These are phyloP conservation scores for Nothomitra cinnamomea DNA, from an alignment of 2,329 filamentous ascomycete species.

Conservation along the genomic window DNA sequence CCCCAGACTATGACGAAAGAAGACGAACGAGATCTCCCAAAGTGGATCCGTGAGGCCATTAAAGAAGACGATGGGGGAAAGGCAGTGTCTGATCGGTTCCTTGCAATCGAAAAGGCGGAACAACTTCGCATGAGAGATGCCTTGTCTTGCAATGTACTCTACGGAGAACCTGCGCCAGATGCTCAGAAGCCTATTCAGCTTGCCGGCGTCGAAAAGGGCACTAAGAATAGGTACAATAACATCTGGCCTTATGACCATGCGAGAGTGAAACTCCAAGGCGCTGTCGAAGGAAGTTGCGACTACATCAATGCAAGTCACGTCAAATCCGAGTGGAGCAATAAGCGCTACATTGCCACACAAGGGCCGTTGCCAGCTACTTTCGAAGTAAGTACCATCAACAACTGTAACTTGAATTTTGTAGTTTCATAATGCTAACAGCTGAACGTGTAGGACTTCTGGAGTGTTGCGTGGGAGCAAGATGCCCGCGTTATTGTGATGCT, in stretches of 20 bases:
- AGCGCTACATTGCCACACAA: conserved; percentile 89
- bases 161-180: conserved; percentile 28
- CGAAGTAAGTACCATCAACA: conserved; percentile 40
- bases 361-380: conserved; percentile 87
- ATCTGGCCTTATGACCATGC: conserved; percentile 94
- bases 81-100: conserved; percentile 63
- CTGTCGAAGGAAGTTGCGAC: conserved; percentile 55
- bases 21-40: conserved; percentile 41
- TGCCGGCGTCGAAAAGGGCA: conserved; percentile 84
- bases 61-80: conserved; percentile 57
- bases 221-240: conserved; percentile 94
- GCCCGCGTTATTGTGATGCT: conserved; percentile 91
- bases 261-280: conserved; percentile 60
- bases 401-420: background rate
- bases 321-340: conserved; percentile 64
- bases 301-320: conserved; percentile 92
- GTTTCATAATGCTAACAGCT: conserved; percentile 11
- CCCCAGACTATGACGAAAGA: conserved; percentile 34
- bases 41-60: conserved; percentile 59
- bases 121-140: conserved; percentile 86
- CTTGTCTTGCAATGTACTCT: conserved; percentile 41
- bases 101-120: conserved; percentile 69
- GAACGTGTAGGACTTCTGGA: conserved; percentile 76
- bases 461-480: conserved; percentile 91
- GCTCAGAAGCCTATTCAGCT: conserved; percentile 44